These are phyloP conservation scores for Pseudocercospora fijiensis DNA, from an alignment of 2,329 filamentous ascomycete genomes.

Conservation along the genomic window DNA sequence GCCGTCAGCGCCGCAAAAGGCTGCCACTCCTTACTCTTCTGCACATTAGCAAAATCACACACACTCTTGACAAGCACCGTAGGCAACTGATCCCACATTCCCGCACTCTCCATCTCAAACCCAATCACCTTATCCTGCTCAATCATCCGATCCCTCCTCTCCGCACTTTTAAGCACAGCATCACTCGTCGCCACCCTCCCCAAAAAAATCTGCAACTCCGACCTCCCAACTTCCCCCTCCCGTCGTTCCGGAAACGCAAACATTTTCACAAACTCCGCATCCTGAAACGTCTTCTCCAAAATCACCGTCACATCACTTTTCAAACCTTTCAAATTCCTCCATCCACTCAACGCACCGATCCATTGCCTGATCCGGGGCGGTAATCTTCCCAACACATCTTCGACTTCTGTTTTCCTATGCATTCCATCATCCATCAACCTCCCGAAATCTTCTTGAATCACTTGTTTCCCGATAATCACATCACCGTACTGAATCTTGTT, in stretches of 20 bases:
- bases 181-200: conserved; percentile 2
- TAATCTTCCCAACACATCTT: background rate
- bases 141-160: background rate
- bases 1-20: conserved; percentile 16
- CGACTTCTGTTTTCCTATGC: background rate
- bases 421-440: background rate
- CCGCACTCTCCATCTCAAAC: conserved; percentile 3
- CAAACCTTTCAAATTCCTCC: background rate
- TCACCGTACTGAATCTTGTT: background rate
- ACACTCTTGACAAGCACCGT: conserved; percentile 26
- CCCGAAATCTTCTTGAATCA: conserved; percentile 1
- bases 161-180: background rate
- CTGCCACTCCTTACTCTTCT: conserved; percentile 30
- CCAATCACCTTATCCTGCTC: background rate
- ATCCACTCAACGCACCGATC: background rate
- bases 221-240: background rate
- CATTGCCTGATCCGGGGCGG: background rate
- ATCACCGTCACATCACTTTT: background rate
- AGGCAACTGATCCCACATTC: background rate
- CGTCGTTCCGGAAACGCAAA: background rate
- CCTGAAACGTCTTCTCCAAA: background rate
- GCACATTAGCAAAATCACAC: conserved; percentile 30
- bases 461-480: conserved; percentile 3
- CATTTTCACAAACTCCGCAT: background rate
- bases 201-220: background rate